These are phyloP conservation scores for Penicillium sp. DNA, from an alignment of 2,329 filamentous ascomycete genomes.

Conservation along the genomic window DNA sequence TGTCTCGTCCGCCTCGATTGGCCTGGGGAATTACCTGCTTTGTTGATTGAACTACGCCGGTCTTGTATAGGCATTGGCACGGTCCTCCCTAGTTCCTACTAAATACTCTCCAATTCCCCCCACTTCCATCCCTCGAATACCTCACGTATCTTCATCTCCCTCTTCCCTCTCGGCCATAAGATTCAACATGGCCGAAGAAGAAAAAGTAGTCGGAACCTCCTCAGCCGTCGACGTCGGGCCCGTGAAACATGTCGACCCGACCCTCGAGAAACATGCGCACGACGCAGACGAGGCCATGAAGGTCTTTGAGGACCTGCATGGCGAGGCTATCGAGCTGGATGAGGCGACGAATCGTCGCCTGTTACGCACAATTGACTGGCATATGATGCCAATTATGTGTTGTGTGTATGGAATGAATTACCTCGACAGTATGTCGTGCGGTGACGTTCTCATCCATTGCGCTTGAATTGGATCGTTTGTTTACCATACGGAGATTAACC, in stretches of 20 bases:
- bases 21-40: neutral
- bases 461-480: neutral
- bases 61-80: neutral
- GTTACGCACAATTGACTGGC: slow-evolving; percentile 63
- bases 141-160: neutral
- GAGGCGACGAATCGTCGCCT: slow-evolving; percentile 61
- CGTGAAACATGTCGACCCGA: slow-evolving; percentile 30
- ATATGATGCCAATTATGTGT: slow-evolving; percentile 63
- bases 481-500: neutral
- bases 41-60: neutral
- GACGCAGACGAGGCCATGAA: slow-evolving; percentile 65
- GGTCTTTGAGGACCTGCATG: slow-evolving; percentile 53
- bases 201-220: slow-evolving; percentile 42
- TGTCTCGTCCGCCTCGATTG: neutral
- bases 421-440: slow-evolving; percentile 48
- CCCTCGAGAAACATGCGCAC: slow-evolving; percentile 54
- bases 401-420: slow-evolving; percentile 62
- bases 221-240: slow-evolving; percentile 27
- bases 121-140: neutral
- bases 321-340: slow-evolving; percentile 56
- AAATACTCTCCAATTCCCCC: neutral
- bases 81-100: neutral
- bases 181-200: slow-evolving; percentile 33
- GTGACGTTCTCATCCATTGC: neutral
- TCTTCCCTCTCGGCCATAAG: too few species aligned